Conservation (phyloP, 129 eudicot genomes). For the Solidago caesia region DNA sequence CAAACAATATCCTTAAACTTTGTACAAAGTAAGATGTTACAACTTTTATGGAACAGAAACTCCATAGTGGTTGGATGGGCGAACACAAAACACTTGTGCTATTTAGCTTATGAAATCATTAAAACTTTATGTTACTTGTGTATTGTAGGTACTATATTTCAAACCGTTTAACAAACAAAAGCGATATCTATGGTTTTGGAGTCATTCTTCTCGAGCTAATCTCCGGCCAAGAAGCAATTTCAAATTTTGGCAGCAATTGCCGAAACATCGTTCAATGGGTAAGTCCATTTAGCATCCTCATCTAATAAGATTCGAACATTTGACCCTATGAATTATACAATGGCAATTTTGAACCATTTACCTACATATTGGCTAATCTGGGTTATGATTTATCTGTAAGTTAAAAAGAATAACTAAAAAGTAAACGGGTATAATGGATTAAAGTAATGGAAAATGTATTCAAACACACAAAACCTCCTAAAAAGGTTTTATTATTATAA, state of each 20-base stretch:
- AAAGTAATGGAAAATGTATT: neutral
- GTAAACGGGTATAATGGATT: neutral
- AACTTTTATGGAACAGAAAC: neutral
- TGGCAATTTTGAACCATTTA: neutral
- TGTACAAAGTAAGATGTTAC: neutral
- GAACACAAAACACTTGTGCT: neutral
- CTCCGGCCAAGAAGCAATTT: constrained; percentile 97
- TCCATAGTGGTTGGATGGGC: too few species aligned
- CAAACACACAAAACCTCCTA: neutral
- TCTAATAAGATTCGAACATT: too few species aligned
- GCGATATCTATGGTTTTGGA: constrained; percentile 93
- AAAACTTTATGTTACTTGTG: constrained; percentile 17
- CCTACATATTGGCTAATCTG: neutral
- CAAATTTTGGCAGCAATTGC: constrained; percentile 84
- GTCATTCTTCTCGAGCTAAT: constrained; percentile 95
- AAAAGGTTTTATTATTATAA: neutral
- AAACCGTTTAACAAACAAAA: constrained; percentile 90
- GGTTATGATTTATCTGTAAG: neutral
- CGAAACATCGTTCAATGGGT: constrained; percentile 98
- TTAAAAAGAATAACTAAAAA: neutral
- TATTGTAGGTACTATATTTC: constrained; percentile 86
- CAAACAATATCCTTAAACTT: neutral
- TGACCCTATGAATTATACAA: neutral
- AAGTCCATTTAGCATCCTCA: constrained; percentile 27
- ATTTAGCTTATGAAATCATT: neutral